Evolutionary conservation across 1,284 basidiomycete species (phyloP), one percentile per base, ranked within the genome.

Genomic region (Sanghuangporus baumii): DNA sequence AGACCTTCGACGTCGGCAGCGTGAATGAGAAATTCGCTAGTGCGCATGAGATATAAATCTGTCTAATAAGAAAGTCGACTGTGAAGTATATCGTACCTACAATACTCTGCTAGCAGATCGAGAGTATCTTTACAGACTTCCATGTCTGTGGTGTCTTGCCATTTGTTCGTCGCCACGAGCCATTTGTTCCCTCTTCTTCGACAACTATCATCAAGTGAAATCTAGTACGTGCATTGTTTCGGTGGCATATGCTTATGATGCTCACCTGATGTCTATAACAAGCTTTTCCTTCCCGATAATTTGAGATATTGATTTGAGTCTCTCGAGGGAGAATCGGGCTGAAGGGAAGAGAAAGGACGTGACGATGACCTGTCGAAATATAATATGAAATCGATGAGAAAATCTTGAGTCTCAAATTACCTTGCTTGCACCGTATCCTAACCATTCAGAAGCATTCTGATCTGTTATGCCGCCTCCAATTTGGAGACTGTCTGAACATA

Each of bases 161-260:
- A 99, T 71, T 95, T 93, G 76, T 99, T 98, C 95, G 97, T 98
- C 0, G 97, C 96, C 6, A 99, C 92, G 41, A 95, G 81, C 97
- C 97, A 99, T 67, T 80, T 86, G 41, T 85, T 77, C 12, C 79
- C 89, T 70, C 85, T 79, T 68, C 85, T 83, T 20, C 96, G 86
- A 76, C 97, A 99, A 73, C 96, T 96, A 58, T 47, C 26, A 12
- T 31, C 43, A 2, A 64, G 16, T 46, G 3, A n/a, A 16, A n/a
- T 3, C 12, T 63, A 57, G 40, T 57, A 57, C 47, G 57, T 12
- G 41, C 37, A 23, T 46, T n/a, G 41, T 11, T 31, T 23, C 31
- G 43, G 37, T 47, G 34, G 8, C n/a, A 60, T 14, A 34, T 18
- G 14, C 40, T 38, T 8, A 41, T 52, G 23, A 3, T 43, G 16